Base-by-base conservation (phyloP, 345 rosid genomes). In the Limnanthes douglasii region DNA sequence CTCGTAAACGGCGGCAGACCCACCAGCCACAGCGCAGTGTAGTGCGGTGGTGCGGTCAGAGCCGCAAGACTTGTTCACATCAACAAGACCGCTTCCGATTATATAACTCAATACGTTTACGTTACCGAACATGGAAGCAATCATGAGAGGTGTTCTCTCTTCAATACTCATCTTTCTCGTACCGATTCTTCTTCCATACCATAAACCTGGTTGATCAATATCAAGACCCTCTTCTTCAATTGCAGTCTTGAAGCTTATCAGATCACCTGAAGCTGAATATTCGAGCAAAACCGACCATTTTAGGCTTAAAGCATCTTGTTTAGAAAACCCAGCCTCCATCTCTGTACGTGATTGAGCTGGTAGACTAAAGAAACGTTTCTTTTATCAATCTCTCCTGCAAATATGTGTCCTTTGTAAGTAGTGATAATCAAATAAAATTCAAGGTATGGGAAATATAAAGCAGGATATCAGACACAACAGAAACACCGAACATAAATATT, bases 41-140 rank as follows among this genome's bases (percentile, higher is more conserved):
- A 83, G 74, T 4, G 95, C 86, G 0, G 95, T 73, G 34, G 68
- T 88, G 11, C 77, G 75, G 58, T 76, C 93, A 0, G 76, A 64
- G 11, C 88, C 95, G 31, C 68, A 67, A 6, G 72, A 51, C 37
- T 62, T 58, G 42, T 78, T 79, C 18, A 79, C 78, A 32, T 83
- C 78, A 0, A 57, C 74, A 48, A 44, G 39, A 11, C 83, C 76
- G 1, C 57, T 64, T 20, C 37, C 57, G 17, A 75, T 24, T 7
- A 79, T 70, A 42, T 69, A 78, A 18, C 31, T 52, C 54, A 83
- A 51, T 4, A 88, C 65, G 41, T 58, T 72, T 55, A 63, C 68
- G 73, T 93, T 79, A 33, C 93, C 95, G 32, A 53, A 88, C 72
- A 72, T 57, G n/a, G 90, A 72, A 32, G 97, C 95, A 27, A 88